A percentile compares a stretch with the other conserved stretches of the same genome.
phyloP scores from a whole-genome alignment of 192 early-diverging fungal genomes.

The Podila epicladia region DNA sequence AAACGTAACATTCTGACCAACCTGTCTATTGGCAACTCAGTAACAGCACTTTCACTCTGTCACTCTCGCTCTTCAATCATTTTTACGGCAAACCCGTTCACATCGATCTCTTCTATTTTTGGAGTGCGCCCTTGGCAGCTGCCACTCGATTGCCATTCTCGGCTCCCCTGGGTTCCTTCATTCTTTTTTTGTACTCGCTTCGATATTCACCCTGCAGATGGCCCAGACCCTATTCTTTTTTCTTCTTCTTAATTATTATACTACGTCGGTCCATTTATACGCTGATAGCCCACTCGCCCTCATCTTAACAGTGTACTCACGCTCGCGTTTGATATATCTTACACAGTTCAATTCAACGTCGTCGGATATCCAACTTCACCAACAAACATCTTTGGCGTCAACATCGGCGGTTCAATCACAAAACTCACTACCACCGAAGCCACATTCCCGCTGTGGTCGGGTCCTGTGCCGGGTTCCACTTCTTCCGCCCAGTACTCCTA shows the following conservation, averaged over 20 bases:
- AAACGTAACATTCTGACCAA: too few relatives aligned
- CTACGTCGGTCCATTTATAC: background rate
- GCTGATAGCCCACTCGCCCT: too few relatives aligned
- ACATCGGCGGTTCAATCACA: conserved; percentile 18
- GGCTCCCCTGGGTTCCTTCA: background rate
- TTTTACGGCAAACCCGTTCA: background rate
- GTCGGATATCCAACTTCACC: conserved; percentile 18
- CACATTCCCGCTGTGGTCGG: conserved; percentile 28
- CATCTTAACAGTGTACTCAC: background rate
- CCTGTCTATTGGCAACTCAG: too few relatives aligned
- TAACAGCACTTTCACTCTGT: too few relatives aligned
- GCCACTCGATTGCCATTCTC: background rate
- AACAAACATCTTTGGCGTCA: conserved; percentile 22
- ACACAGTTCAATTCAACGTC: conserved; percentile 28
- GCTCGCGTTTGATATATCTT: background rate
- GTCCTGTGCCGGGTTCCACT: conserved; percentile 10
- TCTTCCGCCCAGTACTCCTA: conserved; percentile 13
- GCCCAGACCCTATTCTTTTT: background rate
- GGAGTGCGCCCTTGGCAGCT: background rate
- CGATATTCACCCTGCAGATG: background rate
- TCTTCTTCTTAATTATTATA: background rate
- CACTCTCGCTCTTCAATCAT: background rate
- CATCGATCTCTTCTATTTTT: background rate
- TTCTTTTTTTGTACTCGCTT: background rate
- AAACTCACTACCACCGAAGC: conserved; percentile 11